phyloP scores from a whole-genome alignment of 129 eudicot genomes.

The Cynara cardunculus region DNA sequence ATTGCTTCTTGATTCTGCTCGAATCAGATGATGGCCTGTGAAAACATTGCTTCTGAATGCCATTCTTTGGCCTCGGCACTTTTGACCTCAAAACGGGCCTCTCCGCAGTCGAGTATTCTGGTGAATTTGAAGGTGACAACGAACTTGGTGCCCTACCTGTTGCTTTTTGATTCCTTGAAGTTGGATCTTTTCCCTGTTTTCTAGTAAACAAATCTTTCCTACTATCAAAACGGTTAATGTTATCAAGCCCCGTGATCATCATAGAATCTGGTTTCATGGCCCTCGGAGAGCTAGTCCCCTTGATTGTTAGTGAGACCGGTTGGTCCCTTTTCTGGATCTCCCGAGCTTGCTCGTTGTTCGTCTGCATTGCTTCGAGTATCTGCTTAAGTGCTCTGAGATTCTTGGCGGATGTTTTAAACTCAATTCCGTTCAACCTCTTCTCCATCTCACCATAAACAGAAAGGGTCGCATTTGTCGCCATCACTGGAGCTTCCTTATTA shows the following conservation, averaged over 20 bases:
- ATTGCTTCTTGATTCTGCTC: conserved; percentile 25
- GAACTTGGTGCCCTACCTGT: conserved; percentile 20
- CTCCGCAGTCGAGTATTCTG: conserved; percentile 28
- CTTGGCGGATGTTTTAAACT: conserved; percentile 75
- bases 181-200: conserved; percentile 22
- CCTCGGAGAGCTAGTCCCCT: conserved; percentile 32
- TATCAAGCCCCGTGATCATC: conserved; percentile 18
- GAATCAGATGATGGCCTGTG: conserved; percentile 31
- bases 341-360: conserved; percentile 25
- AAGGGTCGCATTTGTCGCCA: conserved; percentile 20
- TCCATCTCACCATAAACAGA: conserved; percentile 82
- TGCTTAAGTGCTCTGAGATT: conserved; percentile 96
- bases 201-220: conserved; percentile 14
- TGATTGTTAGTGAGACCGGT: conserved; percentile 32
- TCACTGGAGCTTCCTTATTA: conserved; percentile 2
- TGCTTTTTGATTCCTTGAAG: conserved; percentile 28
- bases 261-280: conserved; percentile 33
- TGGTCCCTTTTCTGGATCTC: conserved; percentile 15
- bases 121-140: conserved; percentile 17
- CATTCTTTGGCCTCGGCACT: conserved; percentile 33
- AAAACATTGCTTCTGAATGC: conserved; percentile 26
- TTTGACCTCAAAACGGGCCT: conserved; percentile 39
- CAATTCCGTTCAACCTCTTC: conserved; percentile 66
- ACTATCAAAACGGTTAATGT: conserved; percentile 6
- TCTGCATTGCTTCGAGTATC: conserved; percentile 84